Evolutionary conservation across 2,329 filamentous ascomycete species (phyloP).

Genomic region (Stemphylium vesicarium): DNA sequence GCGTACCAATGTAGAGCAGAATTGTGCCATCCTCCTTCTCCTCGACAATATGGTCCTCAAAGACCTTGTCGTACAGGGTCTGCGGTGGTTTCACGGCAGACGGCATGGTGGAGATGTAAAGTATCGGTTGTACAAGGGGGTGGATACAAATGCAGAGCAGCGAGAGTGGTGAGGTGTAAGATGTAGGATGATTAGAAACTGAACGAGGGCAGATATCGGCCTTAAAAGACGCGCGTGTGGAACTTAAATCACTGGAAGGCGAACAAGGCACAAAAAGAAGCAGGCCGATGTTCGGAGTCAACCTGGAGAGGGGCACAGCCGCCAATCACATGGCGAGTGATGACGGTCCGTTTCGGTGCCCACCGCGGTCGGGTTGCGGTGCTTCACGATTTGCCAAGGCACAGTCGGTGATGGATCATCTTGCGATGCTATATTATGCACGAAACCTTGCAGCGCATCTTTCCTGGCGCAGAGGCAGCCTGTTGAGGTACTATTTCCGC

Average conservation of each 20-base stretch:
- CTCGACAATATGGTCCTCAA: conserved; percentile 91
- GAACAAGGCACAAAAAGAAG: conserved; percentile 34
- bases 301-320: conserved; percentile 22
- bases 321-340: conserved; percentile 34
- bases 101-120: conserved; percentile 68
- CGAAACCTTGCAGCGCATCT: conserved; percentile 12
- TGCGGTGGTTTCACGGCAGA: conserved; percentile 72
- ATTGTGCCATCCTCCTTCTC: conserved; percentile 93
- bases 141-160: conserved; percentile 9
- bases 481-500: conserved; percentile 4
- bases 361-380: conserved; percentile 14
- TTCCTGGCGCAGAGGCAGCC: neutral
- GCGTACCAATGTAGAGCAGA: conserved; percentile 87
- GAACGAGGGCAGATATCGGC: conserved; percentile 17
- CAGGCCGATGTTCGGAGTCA: conserved; percentile 41
- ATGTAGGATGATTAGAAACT: conserved; percentile 7
- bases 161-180: neutral
- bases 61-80: conserved; percentile 98
- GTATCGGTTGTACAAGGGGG: conserved; percentile 24
- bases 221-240: conserved; percentile 35
- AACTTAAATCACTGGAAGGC: conserved; percentile 34
- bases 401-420: conserved; percentile 2
- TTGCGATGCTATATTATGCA: conserved; percentile 4
- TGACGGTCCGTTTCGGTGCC: conserved; percentile 27
- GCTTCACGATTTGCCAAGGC: neutral